Percentiles rank a stretch among this genome's conserved stretches.
phyloP scores from a whole-genome alignment of 2,329 filamentous ascomycete genomes.

The Colletotrichum lindemuthianum region DNA sequence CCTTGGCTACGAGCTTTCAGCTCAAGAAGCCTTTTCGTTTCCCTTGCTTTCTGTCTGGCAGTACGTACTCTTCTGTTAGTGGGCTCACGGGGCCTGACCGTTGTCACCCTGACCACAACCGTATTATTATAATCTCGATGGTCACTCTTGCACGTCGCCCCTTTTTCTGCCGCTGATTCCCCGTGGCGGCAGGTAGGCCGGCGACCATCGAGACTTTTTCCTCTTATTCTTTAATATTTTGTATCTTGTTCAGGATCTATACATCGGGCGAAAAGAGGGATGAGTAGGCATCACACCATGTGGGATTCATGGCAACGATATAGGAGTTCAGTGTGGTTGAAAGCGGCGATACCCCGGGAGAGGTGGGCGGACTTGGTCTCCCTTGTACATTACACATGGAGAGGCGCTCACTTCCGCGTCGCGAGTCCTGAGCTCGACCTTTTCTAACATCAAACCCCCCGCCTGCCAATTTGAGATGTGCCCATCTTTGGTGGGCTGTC shows the following conservation, averaged over 20 bases:
- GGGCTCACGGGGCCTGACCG: background rate
- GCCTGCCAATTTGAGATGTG: constrained; percentile 29
- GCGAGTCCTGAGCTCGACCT: constrained; percentile 6
- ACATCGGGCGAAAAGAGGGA: constrained; percentile 18
- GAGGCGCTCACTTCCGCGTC: constrained; percentile 7
- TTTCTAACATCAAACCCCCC: constrained; percentile 16
- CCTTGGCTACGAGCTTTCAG: constrained; percentile 28
- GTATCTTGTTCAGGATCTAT: constrained; percentile 30
- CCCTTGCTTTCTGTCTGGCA: constrained; percentile 23
- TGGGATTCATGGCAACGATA: constrained; percentile 20
- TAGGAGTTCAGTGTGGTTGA: constrained; percentile 25
- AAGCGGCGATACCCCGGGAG: constrained; percentile 29
- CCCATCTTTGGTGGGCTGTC: constrained; percentile 1
- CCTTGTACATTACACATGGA: constrained; percentile 25
- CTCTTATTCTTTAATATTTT: constrained; percentile 33
- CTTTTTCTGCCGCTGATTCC: background rate
- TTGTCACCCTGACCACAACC: constrained; percentile 3
- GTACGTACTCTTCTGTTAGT: constrained; percentile 25
- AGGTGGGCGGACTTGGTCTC: constrained; percentile 15
- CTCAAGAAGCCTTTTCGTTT: constrained; percentile 30
- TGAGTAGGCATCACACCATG: constrained; percentile 9
- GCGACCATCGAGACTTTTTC: constrained; percentile 8
- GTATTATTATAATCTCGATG: constrained; percentile 19
- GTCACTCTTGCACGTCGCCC: background rate
- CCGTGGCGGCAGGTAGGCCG: background rate